These are phyloP conservation scores for Alternaria sp. DNA, from an alignment of 2,329 filamentous ascomycete genomes.

Conservation along the genomic window DNA sequence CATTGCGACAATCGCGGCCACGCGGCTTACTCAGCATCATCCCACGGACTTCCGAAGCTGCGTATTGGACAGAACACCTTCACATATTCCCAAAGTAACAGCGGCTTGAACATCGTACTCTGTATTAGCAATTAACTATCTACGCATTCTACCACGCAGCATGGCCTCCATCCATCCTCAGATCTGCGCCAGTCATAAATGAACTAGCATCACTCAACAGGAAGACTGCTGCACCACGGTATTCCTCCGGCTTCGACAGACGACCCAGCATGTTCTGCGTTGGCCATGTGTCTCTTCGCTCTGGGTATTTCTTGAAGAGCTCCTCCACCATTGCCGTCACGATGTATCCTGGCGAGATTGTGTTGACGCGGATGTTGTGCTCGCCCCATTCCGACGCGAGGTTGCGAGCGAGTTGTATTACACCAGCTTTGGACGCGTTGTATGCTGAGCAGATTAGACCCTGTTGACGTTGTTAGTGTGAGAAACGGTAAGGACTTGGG, in stretches of 20 bases:
- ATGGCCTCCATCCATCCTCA: conserved; percentile 50
- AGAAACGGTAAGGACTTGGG: background rate
- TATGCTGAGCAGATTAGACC: conserved; percentile 72
- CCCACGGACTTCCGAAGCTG: conserved; percentile 14
- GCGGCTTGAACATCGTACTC: background rate
- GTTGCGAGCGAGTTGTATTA: conserved; percentile 73
- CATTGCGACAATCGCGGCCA: background rate
- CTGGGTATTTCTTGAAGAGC: conserved; percentile 77
- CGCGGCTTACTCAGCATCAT: conserved; percentile 12
- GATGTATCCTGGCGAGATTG: conserved; percentile 80
- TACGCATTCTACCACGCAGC: conserved; percentile 44
- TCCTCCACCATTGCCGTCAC: conserved; percentile 82
- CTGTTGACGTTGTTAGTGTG: conserved; percentile 45
- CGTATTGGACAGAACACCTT: conserved; percentile 10
- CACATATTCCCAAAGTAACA: background rate
- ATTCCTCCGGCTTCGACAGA: conserved; percentile 44
- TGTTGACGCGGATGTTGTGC: conserved; percentile 79
- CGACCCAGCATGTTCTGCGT: conserved; percentile 80
- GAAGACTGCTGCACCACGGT: conserved; percentile 48
- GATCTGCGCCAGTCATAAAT: conserved; percentile 50
- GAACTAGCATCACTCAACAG: conserved; percentile 50
- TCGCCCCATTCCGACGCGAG: conserved; percentile 76
- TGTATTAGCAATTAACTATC: background rate
- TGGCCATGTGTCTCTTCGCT: conserved; percentile 71
- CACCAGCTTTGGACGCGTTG: conserved; percentile 77